phyloP scores from a whole-genome alignment of 495 filamentous ascomycete species.

The Lindgomyces ingoldianus region DNA sequence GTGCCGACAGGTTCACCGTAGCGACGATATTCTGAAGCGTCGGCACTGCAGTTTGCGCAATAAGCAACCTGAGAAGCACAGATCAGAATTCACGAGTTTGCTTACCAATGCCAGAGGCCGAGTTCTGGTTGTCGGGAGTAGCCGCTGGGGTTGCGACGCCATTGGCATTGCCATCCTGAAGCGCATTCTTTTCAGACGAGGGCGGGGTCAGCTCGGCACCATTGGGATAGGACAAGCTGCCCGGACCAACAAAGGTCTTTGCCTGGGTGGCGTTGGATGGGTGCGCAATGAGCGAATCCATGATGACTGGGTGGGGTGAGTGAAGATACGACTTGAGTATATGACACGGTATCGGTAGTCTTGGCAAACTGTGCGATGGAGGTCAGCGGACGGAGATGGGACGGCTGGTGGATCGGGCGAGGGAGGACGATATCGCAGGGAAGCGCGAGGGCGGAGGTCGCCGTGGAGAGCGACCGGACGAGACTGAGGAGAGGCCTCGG shows the following conservation, averaged over 20 bases:
- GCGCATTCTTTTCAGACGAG: conserved; percentile 62
- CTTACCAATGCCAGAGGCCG: conserved; percentile 73
- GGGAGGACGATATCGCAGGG: conserved; percentile 15
- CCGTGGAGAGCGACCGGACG: too few species aligned
- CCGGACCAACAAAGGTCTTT: conserved; percentile 58
- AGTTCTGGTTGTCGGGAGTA: conserved; percentile 77
- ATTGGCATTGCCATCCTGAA: conserved; percentile 59
- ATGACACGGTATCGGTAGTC: conserved; percentile 4
- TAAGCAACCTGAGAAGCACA: conserved; percentile 10
- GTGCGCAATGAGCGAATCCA: conserved; percentile 89
- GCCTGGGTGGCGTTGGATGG: conserved; percentile 86
- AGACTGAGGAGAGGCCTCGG: too few species aligned
- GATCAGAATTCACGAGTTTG: background rate
- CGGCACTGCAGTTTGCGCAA: conserved; percentile 57
- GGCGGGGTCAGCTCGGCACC: conserved; percentile 79
- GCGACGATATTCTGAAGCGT: conserved; percentile 99
- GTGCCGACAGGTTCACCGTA: conserved; percentile 97
- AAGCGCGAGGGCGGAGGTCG: conserved; percentile 15
- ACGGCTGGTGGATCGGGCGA: background rate
- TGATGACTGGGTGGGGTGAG: conserved; percentile 45
- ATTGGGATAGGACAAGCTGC: conserved; percentile 86
- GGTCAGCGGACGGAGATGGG: conserved; percentile 1
- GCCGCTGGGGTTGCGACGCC: conserved; percentile 95
- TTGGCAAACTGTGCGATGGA: background rate
- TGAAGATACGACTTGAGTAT: conserved; percentile 1